Evolutionary conservation across 1,284 basidiomycete genomes (phyloP), one percentile per base, ranked within the genome.

Genomic region (Phaffia rhodozyma): DNA sequence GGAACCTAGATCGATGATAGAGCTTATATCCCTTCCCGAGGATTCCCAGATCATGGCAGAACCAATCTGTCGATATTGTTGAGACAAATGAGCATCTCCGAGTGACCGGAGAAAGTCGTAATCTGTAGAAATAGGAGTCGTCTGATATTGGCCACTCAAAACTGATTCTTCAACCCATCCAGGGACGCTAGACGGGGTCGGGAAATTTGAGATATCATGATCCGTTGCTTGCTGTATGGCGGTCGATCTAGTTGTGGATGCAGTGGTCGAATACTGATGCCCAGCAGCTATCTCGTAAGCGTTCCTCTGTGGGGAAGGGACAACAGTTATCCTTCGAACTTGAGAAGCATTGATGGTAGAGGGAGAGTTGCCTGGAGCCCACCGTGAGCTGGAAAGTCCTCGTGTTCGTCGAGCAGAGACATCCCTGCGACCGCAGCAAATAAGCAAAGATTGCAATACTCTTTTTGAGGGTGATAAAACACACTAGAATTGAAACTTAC

Each of bases 211-310:
- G 32, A 23, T 27, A 11, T 3, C 59, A 50, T 16, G 54, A 53
- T 16, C 51, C 50, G 5, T 23, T 34, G 30, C 53, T 43, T 11
- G 38, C 50, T 21, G 47, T 60, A 1, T 52, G 32, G 50, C 38
- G 25, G 7, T 29, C 50, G 59, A 27, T 20, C n/a, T 11, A 2
- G 34, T 23, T 43, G 27, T 34, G 32, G 3, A 21, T 38, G 25
- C 32, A 32, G 16, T n/a, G 27, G 30, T 11, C 53, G 25, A 48
- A 38, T 23, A 13, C 11, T 30, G 25, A 23, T 20, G 16, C 21
- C 9, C 62, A 3, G 62, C 62, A 1, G 62, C 62, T 30, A 64
- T 64, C 47, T 64, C 58, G 51, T 48, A 60, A 30, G 62, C 62
- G n/a, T 64, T 58, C n/a, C 62, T 29, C 47, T 56, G 34, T 0